Evolutionary conservation across 2,329 filamentous ascomycete species (phyloP).

Genomic region (Blastomyces percursus): DNA sequence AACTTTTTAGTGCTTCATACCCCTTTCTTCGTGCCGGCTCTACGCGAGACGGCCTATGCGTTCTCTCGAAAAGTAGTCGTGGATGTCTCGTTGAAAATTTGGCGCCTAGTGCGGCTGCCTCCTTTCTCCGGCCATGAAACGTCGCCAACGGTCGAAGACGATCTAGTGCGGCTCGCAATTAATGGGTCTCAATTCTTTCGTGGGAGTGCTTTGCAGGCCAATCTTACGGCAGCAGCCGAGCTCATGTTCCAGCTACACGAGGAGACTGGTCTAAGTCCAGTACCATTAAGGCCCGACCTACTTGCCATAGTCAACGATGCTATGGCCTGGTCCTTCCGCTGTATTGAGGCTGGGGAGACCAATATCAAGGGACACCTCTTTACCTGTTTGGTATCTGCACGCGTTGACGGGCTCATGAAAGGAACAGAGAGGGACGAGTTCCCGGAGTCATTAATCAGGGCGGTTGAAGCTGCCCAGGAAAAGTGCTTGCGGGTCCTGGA

Average conservation of each 20-base stretch:
- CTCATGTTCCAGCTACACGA: constrained; percentile 21
- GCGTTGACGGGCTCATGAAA: constrained; percentile 35
- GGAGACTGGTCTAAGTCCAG: constrained; percentile 20
- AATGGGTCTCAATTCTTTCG: constrained; percentile 28
- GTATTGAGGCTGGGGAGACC: constrained; percentile 42
- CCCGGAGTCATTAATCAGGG: constrained; percentile 25
- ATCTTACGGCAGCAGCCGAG: constrained; percentile 18
- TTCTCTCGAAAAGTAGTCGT: constrained; percentile 42
- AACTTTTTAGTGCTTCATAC: constrained; percentile 23
- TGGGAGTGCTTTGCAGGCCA: constrained; percentile 14
- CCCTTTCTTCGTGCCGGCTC: constrained; percentile 18
- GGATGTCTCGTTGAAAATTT: constrained; percentile 41
- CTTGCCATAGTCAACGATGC: constrained; percentile 31
- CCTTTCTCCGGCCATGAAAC: constrained; percentile 4
- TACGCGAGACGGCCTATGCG: constrained; percentile 25
- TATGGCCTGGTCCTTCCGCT: constrained; percentile 30
- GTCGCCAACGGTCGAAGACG: constrained; percentile 13
- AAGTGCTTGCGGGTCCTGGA: constrained; percentile 21
- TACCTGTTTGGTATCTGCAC: constrained; percentile 27
- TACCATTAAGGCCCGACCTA: constrained; percentile 20
- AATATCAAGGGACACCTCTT: constrained; percentile 46
- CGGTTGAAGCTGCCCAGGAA: constrained; percentile 26
- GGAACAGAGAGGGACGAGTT: constrained; percentile 29
- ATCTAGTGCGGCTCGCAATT: constrained; percentile 31
- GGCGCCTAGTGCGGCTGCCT: constrained; percentile 29